These are phyloP conservation scores for Arthrobotrys pseudoclavata DNA, from an alignment of 2,329 filamentous ascomycete species.

Conservation along the genomic window DNA sequence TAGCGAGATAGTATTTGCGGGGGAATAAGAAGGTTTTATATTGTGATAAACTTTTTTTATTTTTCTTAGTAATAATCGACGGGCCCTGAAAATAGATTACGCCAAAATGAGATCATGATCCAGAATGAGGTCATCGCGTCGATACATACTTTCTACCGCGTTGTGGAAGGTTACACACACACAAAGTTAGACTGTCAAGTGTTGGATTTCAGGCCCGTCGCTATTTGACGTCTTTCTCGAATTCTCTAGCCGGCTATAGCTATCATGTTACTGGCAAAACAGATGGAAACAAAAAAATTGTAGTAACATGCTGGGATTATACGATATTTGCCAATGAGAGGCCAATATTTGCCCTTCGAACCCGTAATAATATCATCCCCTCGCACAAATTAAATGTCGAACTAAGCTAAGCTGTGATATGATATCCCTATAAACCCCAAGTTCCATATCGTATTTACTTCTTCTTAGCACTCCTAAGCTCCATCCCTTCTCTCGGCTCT, in stretches of 20 bases:
- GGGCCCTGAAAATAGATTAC: constrained; percentile 41
- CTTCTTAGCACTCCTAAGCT: too few relatives aligned
- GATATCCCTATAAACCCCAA: too few relatives aligned
- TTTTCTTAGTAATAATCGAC: not conserved
- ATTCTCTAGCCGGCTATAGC: not conserved
- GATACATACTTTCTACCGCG: constrained; percentile 8
- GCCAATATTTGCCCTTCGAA: too few relatives aligned
- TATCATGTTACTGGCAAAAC: not conserved
- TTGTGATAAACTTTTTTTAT: not conserved
- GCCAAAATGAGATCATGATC: constrained; percentile 52
- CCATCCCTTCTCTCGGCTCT: not conserved
- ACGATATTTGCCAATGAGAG: too few relatives aligned
- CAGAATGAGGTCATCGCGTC: constrained; percentile 47
- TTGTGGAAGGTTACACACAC: constrained; percentile 48
- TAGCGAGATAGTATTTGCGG: not conserved
- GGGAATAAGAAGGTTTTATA: constrained; percentile 9
- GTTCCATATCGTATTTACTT: too few relatives aligned
- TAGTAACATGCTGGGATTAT: too few relatives aligned
- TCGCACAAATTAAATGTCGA: too few relatives aligned
- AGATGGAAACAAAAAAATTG: too few relatives aligned
- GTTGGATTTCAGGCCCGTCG: constrained; percentile 31
- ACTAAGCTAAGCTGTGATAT: too few relatives aligned
- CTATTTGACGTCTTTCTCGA: not conserved
- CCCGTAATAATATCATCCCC: too few relatives aligned
- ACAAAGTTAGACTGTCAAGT: constrained; percentile 3